Evolutionary conservation across 2,329 filamentous ascomycete genomes (phyloP), one percentile per base, ranked within the genome.

Genomic region (Arthroderma uncinatum): DNA sequence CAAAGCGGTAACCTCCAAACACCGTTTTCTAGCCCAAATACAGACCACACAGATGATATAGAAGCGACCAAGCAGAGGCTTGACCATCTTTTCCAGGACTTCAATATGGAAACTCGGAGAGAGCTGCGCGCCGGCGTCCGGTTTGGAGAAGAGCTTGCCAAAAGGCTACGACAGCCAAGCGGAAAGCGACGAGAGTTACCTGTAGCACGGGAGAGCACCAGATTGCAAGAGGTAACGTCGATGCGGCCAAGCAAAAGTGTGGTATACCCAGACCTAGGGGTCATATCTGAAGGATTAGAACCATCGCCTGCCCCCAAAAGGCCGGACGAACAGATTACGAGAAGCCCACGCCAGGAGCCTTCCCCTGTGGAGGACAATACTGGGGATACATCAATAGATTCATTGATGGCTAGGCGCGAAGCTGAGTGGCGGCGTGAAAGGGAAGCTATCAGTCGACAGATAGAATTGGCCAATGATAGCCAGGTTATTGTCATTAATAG

Each of bases 401-500:
- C 53, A 33, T 21, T 55, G 55, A 69, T 68, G 63, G 63, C 62
- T 55, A 65, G 59, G 54, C 67, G 68, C 25, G 69, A 76, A 66
- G 66, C 61, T 34, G 67, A 73, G 60, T 77, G 73, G 73, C 74
- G 76, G 58, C 65, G 66, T 16, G 74, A 77, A 62, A 70, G 75
- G 58, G 71, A 76, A 57, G 69, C 67, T 9, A 68, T 76, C 25
- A 75, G 73, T 58, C 69, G 67, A 21, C 66, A 76, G 54, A 76
- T 76, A 50, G 64, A 73, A 25, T 66, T 69, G 63, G 71, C 74
- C 12, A 74, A 71, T 55, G 64, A 68, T 10, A 72, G 68, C 50
- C 68, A 74, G 56, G 68, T 77, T 37, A 73, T 78, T 59, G 68
- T 76, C 30, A 71, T 78, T 59, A 66, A 72, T 48, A 75, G 73